These are phyloP conservation scores for Euphorbia schlechtendalii DNA, from an alignment of 441 rosid species.

Conservation along the genomic window DNA sequence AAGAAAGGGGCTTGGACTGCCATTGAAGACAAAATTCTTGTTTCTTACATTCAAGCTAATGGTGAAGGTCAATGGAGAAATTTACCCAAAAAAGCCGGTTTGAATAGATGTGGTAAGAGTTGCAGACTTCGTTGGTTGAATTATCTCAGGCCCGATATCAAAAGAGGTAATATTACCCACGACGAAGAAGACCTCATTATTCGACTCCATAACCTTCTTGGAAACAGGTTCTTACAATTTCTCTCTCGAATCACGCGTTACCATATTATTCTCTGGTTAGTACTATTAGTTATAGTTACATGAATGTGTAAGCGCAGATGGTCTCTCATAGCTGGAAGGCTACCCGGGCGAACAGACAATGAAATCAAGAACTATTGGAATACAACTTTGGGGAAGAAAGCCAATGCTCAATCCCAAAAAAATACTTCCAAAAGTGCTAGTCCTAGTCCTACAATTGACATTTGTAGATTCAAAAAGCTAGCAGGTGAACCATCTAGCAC, in stretches of 20 bases:
- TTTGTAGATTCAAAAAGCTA: not conserved
- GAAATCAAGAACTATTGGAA: slow-evolving; percentile 86
- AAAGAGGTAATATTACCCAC: slow-evolving; percentile 49
- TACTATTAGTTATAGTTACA: too few species aligned
- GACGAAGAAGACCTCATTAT: slow-evolving; percentile 55
- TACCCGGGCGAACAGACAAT: slow-evolving; percentile 82
- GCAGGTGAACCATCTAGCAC: slow-evolving; percentile 7
- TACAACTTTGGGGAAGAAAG: slow-evolving; percentile 45
- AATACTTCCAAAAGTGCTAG: slow-evolving; percentile 5
- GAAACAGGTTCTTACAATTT: slow-evolving; percentile 24
- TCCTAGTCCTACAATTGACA: not conserved
- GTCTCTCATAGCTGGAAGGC: slow-evolving; percentile 83
- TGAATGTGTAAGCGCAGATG: slow-evolving; percentile 33
- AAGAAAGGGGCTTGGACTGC: slow-evolving; percentile 75
- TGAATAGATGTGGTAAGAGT: slow-evolving; percentile 52
- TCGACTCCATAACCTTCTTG: slow-evolving; percentile 52
- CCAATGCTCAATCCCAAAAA: slow-evolving; percentile 20
- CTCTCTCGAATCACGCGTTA: not conserved
- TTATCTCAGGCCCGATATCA: slow-evolving; percentile 49
- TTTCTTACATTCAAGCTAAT: slow-evolving; percentile 35
- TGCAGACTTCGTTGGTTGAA: slow-evolving; percentile 56
- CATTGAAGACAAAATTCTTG: slow-evolving; percentile 48
- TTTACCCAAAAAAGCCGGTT: slow-evolving; percentile 54
- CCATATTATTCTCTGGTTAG: too few species aligned
- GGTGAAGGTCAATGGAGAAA: slow-evolving; percentile 78